Evolutionary conservation across 1,284 basidiomycete species (phyloP).

Genomic region (Puccinia hordei): DNA sequence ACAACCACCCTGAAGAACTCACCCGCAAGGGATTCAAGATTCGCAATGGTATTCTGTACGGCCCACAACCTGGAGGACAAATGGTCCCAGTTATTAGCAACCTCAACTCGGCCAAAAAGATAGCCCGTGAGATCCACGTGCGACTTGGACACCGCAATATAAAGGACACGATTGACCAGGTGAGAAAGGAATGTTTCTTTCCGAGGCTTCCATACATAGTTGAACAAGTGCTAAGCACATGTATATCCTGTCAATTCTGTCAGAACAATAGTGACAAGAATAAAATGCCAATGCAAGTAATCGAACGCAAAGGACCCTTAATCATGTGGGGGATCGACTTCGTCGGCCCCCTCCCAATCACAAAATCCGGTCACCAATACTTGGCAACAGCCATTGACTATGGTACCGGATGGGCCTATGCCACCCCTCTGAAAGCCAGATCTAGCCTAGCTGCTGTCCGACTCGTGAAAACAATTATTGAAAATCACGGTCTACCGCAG

Average conservation of each 20-base stretch:
- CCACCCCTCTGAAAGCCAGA: background rate
- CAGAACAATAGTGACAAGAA: too few species aligned
- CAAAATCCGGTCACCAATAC: background rate
- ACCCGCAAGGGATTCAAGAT: too few species aligned
- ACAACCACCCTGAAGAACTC: too few species aligned
- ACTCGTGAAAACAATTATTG: background rate
- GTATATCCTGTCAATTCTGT: too few species aligned
- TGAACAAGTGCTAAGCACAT: background rate
- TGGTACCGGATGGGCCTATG: slow-evolving; percentile 25
- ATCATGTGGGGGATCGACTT: slow-evolving; percentile 25
- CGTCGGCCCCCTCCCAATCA: background rate
- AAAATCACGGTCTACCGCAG: slow-evolving; percentile 7
- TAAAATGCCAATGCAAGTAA: too few species aligned
- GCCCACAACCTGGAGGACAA: too few species aligned
- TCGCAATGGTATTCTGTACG: too few species aligned
- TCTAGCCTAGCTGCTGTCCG: background rate
- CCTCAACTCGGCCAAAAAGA: background rate
- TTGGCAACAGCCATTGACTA: slow-evolving; percentile 10
- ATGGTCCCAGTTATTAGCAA: background rate
- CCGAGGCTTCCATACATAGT: background rate
- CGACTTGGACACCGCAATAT: background rate
- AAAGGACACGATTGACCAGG: background rate
- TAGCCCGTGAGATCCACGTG: background rate
- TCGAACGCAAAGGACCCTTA: too few species aligned
- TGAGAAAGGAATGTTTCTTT: background rate